phyloP scores from a whole-genome alignment of 139 green algal species.

The Gonium pectorale region DNA sequence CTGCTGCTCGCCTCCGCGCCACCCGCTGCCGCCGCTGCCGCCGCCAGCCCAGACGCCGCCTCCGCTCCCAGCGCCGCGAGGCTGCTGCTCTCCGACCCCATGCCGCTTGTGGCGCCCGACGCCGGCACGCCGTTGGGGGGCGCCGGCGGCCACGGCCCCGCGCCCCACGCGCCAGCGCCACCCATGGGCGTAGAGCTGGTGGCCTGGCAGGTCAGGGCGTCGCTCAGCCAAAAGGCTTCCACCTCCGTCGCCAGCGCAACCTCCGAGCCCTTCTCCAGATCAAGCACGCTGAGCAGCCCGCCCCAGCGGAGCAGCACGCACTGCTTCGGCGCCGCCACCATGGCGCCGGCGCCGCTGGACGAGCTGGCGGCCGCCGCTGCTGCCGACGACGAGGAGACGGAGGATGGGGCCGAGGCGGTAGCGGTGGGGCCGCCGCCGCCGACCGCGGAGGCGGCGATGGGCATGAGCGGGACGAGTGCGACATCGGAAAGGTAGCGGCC shows the following conservation, averaged over 20 bases:
- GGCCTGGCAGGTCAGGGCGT: conserved; percentile 27
- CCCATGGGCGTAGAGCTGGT: neutral
- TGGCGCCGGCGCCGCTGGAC: neutral
- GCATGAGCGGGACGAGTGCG: conserved; percentile 50
- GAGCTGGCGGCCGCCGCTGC: neutral
- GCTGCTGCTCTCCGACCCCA: neutral
- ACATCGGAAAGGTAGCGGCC: conserved; percentile 65
- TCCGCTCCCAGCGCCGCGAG: neutral
- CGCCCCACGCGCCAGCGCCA: neutral
- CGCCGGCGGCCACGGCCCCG: neutral
- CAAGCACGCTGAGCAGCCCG: conserved; percentile 87
- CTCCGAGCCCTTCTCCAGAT: conserved; percentile 85
- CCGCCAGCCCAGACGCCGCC: neutral
- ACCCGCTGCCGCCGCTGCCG: neutral
- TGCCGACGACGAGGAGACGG: neutral
- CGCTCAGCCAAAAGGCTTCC: conserved; percentile 86
- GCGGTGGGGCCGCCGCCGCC: neutral
- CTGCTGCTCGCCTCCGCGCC: neutral
- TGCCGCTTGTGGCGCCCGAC: neutral
- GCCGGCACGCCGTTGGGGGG: no score
- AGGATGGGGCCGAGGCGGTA: neutral
- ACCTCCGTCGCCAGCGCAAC: conserved; percentile 61
- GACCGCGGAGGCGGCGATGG: neutral
- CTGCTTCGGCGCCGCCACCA: conserved; percentile 53
- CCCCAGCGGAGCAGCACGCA: conserved; percentile 90